A percentile compares a stretch with the other conserved stretches of the same genome.
Evolutionary conservation across 208 protist genomes (phyloP).

Genomic region (Trichomonas vaginalis): DNA sequence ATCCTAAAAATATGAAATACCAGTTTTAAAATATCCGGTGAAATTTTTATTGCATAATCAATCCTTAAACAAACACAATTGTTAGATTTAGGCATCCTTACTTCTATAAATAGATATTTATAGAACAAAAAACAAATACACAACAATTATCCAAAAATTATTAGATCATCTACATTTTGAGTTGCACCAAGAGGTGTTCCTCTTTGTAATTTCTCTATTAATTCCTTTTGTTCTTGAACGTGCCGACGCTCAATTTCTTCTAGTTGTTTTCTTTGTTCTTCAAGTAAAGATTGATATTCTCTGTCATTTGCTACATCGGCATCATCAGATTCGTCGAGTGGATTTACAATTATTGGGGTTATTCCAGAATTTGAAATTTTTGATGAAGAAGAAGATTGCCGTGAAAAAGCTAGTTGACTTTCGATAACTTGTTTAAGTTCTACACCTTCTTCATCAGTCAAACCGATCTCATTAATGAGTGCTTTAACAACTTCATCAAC

Average conservation of each 20-base stretch:
- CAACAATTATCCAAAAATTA: neutral
- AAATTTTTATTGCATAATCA: too few species aligned
- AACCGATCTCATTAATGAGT: neutral
- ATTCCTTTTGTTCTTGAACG: neutral
- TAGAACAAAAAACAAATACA: too few species aligned
- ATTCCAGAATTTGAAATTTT: neutral
- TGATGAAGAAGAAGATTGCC: neutral
- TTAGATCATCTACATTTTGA: neutral
- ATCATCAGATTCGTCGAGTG: neutral
- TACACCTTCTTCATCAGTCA: neutral
- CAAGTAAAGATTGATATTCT: neutral
- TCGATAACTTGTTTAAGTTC: neutral
- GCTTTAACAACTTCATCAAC: neutral
- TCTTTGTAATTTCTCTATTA: neutral
- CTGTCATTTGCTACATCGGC: neutral
- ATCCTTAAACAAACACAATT: too few species aligned
- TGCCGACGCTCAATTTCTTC: neutral
- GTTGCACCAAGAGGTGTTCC: neutral
- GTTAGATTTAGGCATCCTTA: too few species aligned
- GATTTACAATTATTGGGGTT: neutral
- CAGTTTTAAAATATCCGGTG: too few species aligned
- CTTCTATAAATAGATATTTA: too few species aligned
- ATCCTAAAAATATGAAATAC: too few species aligned
- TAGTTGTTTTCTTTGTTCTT: neutral
- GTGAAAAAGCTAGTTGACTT: neutral